Base-by-base conservation (phyloP, 768 basidiomycete genomes). In the Chalciporus chontae region DNA sequence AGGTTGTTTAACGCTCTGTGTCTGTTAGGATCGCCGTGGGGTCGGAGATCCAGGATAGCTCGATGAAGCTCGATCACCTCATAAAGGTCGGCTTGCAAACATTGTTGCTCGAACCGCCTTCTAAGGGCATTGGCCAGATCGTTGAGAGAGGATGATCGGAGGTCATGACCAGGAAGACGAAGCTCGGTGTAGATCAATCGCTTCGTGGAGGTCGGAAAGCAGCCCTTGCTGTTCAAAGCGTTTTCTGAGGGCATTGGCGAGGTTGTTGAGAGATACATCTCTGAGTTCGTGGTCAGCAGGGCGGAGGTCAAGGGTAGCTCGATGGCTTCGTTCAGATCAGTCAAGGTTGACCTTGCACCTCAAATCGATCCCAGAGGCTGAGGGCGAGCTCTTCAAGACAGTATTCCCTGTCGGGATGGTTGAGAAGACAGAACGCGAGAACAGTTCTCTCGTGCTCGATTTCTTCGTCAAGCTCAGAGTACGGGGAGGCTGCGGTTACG, bases 51-150 rank as follows among this genome's bases (percentile, higher is more conserved):
- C 17, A 45, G 24, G 4, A 40, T 48, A 43, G 23, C 44, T 21
- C 44, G 47, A 18, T 45, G 26, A 15, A 50, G 44, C 10, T 14
- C 19, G 24, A 66, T 60, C 9, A 59, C 63, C 42, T 57, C 51
- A 10, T 60, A 39, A 19, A 66, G 42, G 40, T 58, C 54, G 17
- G 18, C 24, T n/a, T 23, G 5, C 7, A 27, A 11, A n/a, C 37
- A 17, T 14, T 40, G 53, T 29, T 17, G 23, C 4, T 43, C 5
- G 34, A 41, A 50, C 6, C 45, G 53, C 7, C 23, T 41, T 41
- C n/a, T 7, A 29, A 27, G 24, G 24, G 19, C 8, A n/a, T 43
- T 19, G 15, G 36, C 26, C 24, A 45, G 51, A 32, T 49, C 42
- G 14, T 43, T 50, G 24, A 43, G 34, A 21, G 55, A 54, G 5